Evolutionary conservation across 345 rosid species (phyloP), one percentile per base, ranked within the genome.

Genomic region (Adansonia digitata): DNA sequence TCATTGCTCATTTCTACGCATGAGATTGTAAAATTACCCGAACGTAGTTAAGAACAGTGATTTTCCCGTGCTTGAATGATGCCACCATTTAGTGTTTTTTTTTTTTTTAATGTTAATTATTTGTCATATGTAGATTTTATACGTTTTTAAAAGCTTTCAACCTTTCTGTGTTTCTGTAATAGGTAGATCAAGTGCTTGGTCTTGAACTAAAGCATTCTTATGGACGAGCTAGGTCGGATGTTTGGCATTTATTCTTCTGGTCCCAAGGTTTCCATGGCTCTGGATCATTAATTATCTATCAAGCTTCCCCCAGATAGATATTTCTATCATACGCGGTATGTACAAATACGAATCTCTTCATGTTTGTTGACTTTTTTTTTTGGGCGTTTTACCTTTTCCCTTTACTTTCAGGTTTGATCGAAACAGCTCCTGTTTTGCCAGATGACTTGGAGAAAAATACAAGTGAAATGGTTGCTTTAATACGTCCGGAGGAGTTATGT

Each of bases 261-360:
- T 77, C 46, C 46, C 77, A 6, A 69, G 69, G 39, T 73, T 77
- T 67, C 82, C 74, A 17, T 88, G 92, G 92, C 60, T 84, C 55
- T 87, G 91, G 92, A 79, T 82, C 39, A 83, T 88, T 57, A 91
- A 90, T 72, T 86, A 88, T 46, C 45, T 88, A 39, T 81, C 89
- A 40, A 79, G 82, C 64, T 81, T 75, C 42, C 73, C 64, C 55
- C 59, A 83, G 72, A 72, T 87, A 31, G 81, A 81, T 57, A 56
- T 80, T 5, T 77, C 83, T 15, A 62, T 85, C 69, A 67, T 88
- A 74, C 84, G 77, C 15, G 88, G 92, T 87, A 85, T 17, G 71
- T 18, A 53, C 26, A 14, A 53, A 24, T 12, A 26, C 7, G 10
- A 7, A 42, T 46, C 62, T 69, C 15, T 11, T 69, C 24, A 35